Evolutionary conservation across 805 yeast species (phyloP), one percentile per base, ranked within the genome.

Genomic region (Saccharomycopsis babjevae): DNA sequence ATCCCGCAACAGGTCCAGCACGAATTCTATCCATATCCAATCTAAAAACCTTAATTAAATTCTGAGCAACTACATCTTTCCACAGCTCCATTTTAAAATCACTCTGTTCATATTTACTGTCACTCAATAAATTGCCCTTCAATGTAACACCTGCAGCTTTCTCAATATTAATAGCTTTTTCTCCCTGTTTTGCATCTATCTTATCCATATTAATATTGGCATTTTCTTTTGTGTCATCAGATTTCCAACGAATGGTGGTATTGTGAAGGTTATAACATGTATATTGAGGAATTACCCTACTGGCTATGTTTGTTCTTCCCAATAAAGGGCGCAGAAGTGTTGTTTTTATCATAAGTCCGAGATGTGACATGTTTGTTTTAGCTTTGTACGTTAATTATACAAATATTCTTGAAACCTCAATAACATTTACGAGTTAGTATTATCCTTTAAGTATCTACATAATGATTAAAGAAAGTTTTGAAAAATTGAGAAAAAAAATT

Each of bases 1-100:
- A 86, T 8, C 97, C 98, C 5, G 97, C 97, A 65, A 93, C 85
- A 0, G 97, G 91, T 32, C 97, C 98, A 0, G 97, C 88, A 69
- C 98, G 82, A 43, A 92, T 81, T 65, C 83, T 83, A 76, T 93
- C 98, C 96, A 93, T 90, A 72, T 93, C 97, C 61, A 93, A 76
- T 65, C 83, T 78, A 70, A 93, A 85, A 0, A 71, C 56, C 4
- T 79, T 76, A 60, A 88, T 80, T 25, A 86, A 77, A 46, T 79
- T 68, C 70, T 88, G 91, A 66, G 93, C 94, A 42, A 88, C 69
- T 0, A 77, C 76, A 64, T 77, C 79, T 63, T 81, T 77, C 79
- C 83, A 78, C 60, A 74, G 71, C 0, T 85, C 80, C 52, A 81
- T 69, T 61, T 72, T 70, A 63, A 75, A 77, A 1, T 65, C 66